Evolutionary conservation across 495 filamentous ascomycete genomes (phyloP).

Genomic region (Chaetomidium leptoderma): DNA sequence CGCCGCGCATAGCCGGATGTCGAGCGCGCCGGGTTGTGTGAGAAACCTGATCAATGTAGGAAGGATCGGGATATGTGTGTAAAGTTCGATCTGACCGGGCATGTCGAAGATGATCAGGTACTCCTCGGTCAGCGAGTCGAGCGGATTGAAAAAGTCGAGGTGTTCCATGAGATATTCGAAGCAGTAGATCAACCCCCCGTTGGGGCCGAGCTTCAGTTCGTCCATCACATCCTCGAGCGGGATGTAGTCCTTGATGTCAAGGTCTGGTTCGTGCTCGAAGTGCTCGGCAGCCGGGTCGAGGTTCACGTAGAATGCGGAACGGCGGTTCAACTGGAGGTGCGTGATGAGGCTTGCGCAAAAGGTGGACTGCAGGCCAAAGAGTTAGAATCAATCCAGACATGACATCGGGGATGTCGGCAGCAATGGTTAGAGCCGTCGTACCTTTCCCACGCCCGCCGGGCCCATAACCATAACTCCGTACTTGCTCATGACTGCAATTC

Average conservation of each 20-base stretch:
- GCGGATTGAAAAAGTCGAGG: constrained; percentile 84
- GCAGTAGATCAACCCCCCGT: constrained; percentile 95
- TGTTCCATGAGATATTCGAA: constrained; percentile 96
- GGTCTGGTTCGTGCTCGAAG: constrained; percentile 85
- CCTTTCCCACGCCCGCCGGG: constrained; percentile 84
- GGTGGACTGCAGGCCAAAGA: constrained; percentile 60
- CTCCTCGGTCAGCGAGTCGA: constrained; percentile 86
- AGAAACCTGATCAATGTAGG: constrained; percentile 81
- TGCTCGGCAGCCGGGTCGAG: constrained; percentile 93
- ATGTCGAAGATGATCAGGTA: constrained; percentile 97
- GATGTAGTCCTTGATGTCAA: constrained; percentile 96
- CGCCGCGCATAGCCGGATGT: constrained; percentile 87
- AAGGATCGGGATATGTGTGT: constrained; percentile 91
- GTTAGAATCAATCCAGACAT: too few species aligned
- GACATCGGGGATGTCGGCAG: not conserved
- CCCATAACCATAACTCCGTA: constrained; percentile 94
- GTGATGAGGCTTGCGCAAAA: constrained; percentile 92
- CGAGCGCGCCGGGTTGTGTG: constrained; percentile 70
- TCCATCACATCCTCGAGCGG: constrained; percentile 98
- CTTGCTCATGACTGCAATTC: constrained; percentile 68
- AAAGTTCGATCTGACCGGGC: constrained; percentile 98
- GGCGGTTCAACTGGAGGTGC: constrained; percentile 80
- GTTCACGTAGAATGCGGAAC: constrained; percentile 92
- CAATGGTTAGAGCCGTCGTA: constrained; percentile 29
- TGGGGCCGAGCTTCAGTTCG: constrained; percentile 87